These are phyloP conservation scores for Cicer chorassanicum DNA, from an alignment of 306 rosid genomes.

Conservation along the genomic window DNA sequence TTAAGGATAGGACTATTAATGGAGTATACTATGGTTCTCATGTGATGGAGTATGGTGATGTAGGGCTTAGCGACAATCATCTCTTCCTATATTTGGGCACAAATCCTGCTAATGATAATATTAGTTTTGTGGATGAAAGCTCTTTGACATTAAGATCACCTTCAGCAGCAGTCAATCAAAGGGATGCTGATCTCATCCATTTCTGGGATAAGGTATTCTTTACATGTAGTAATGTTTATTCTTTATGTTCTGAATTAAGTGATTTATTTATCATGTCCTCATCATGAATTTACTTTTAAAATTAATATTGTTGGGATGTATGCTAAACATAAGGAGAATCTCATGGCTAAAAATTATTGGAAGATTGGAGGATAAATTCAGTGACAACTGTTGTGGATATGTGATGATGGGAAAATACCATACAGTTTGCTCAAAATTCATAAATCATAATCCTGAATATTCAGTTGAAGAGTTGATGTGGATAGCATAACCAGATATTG, in stretches of 20 bases:
- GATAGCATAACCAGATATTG: conserved; percentile 1
- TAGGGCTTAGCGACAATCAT: conserved; percentile 52
- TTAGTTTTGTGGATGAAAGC: conserved; percentile 68
- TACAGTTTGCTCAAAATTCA: neutral
- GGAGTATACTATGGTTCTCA: conserved; percentile 74
- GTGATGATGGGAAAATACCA: neutral
- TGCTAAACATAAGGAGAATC: neutral
- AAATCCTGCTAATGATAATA: conserved; percentile 91
- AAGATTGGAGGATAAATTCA: conserved; percentile 5
- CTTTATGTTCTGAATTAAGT: conserved; percentile 23
- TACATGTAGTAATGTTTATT: conserved; percentile 3
- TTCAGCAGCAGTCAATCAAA: conserved; percentile 73
- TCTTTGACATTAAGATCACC: conserved; percentile 65
- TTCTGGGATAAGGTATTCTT: conserved; percentile 87
- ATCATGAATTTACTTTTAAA: neutral
- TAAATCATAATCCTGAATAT: too few species aligned
- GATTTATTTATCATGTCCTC: conserved; percentile 1
- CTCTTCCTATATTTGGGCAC: conserved; percentile 76
- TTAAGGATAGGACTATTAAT: conserved; percentile 70
- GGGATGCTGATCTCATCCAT: conserved; percentile 96
- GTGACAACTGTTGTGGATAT: neutral
- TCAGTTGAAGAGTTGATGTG: neutral
- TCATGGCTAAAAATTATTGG: neutral
- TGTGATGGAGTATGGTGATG: conserved; percentile 95
- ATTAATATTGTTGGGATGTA: conserved; percentile 20